A percentile compares a stretch with the other conserved stretches of the same genome.
Conservation (phyloP, 495 filamentous ascomycete species). For the Aspergillus cristatus region DNA sequence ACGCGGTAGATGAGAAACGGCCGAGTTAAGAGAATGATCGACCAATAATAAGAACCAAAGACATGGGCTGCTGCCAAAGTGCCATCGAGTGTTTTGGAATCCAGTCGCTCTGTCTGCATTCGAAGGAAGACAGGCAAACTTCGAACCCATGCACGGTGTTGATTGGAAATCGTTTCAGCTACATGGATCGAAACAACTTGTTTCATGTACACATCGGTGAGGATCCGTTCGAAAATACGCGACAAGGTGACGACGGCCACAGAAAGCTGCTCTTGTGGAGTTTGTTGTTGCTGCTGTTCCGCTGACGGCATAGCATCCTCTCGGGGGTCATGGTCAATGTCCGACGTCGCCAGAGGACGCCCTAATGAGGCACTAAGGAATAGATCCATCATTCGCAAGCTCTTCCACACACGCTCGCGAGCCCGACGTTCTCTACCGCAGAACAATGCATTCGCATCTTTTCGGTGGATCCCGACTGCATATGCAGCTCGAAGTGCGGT, state of each 20-base stretch:
- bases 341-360: conserved; percentile 49
- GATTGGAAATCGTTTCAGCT: conserved; percentile 57
- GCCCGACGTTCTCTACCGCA: conserved; percentile 36
- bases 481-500: conserved; percentile 51
- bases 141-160: conserved; percentile 36
- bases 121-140: conserved; percentile 26
- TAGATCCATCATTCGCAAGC: conserved; percentile 49
- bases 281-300: conserved; percentile 13
- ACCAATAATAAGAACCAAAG: conserved; percentile 63
- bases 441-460: conserved; percentile 50
- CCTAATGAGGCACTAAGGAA: conserved; percentile 53
- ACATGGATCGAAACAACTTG: conserved; percentile 58
- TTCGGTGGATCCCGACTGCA: conserved; percentile 52
- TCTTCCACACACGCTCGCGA: conserved; percentile 54
- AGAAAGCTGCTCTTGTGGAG: conserved; percentile 26
- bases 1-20: conserved; percentile 59
- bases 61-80: conserved; percentile 58
- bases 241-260: conserved; percentile 34
- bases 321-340: conserved; percentile 46
- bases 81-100: conserved; percentile 37
- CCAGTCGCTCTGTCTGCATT: conserved; percentile 25
- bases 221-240: conserved; percentile 55
- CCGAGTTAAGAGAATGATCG: conserved; percentile 57
- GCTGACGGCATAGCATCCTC: conserved; percentile 15
- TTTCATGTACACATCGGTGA: conserved; percentile 60